Base-by-base conservation (phyloP, 108 stramenopile species). In the Nitzschia inconspicua region DNA sequence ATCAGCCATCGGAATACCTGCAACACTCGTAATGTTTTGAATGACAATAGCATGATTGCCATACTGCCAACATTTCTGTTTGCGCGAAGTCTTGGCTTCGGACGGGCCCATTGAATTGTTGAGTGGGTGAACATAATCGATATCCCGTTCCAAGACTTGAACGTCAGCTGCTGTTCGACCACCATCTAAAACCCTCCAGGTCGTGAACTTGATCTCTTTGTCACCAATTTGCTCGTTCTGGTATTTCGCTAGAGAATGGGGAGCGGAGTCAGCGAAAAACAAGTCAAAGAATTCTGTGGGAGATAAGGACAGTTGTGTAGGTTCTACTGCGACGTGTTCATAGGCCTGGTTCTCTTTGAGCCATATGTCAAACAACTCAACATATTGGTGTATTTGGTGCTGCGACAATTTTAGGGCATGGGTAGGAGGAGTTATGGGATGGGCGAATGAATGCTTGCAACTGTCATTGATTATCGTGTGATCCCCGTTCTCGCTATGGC, bases 241-340 rank as follows among this genome's bases (percentile, higher is more conserved):
- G 52, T 84, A 91, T 7, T 36, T 47, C 9, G 41, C 42, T 18
- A 88, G 71, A 13, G 90, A 79, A 64, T 80, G 68, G 6, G 71
- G 74, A 4, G 90, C 90, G 56, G 84, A 73, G 46, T 91, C 75
- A 3, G 75, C 72, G 3, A 91, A 41, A 52, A 88, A 91, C 5
- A 70, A 29, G 29, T 65, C 44, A 42, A 66, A 86, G 32, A 85
- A 91, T 3, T 72, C 49, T 3, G 35, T n/a, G n/a, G n/a, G n/a
- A n/a, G n/a, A n/a, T 6, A 16, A 7, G 54, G 31, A 2, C 52
- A 53, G 34, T 24, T 30, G 22, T 14, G 55, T 51, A 0, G 29
- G 6, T 29, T 31, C 50, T 25, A 51, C 2, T 19, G 50, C 50
- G 4, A 51, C 6, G n/a, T n/a, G n/a, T n/a, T n/a, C n/a, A n/a